phyloP scores from a whole-genome alignment of 192 early-diverging fungal species.

The Backusella australiensis region DNA sequence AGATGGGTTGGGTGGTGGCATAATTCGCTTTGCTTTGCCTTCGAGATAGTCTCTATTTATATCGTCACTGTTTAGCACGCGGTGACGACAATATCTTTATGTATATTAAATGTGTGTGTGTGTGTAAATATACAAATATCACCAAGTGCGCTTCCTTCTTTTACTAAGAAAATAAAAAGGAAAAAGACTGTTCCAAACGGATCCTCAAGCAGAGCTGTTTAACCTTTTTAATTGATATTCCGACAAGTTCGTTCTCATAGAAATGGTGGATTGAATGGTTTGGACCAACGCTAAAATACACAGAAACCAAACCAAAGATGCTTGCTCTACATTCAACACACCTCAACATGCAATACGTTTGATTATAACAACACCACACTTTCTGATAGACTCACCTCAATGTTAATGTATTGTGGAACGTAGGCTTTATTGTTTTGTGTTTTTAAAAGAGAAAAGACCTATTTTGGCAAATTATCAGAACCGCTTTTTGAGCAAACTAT shows the following conservation, averaged over 20 bases:
- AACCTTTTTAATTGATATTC: background rate
- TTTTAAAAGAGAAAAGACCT: too few species aligned
- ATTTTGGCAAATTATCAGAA: too few species aligned
- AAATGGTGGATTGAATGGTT: background rate
- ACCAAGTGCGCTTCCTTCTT: background rate
- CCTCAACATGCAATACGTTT: too few species aligned
- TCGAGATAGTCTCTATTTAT: background rate
- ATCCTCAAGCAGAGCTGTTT: background rate
- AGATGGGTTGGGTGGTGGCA: constrained; percentile 1
- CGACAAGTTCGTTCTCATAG: background rate
- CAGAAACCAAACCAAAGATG: background rate
- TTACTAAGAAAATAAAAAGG: background rate
- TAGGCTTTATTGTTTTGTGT: too few species aligned
- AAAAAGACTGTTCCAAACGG: background rate
- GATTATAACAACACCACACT: too few species aligned
- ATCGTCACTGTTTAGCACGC: background rate
- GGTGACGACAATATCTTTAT: background rate
- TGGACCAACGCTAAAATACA: background rate
- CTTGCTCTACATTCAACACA: background rate
- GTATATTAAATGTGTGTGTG: background rate
- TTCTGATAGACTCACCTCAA: too few species aligned
- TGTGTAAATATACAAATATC: background rate
- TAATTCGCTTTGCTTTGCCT: background rate
- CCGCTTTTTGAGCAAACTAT: too few species aligned
- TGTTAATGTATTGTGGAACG: too few species aligned